Conservation (phyloP, 257 asterid genomes). For the Craterostigma plantagineum region DNA sequence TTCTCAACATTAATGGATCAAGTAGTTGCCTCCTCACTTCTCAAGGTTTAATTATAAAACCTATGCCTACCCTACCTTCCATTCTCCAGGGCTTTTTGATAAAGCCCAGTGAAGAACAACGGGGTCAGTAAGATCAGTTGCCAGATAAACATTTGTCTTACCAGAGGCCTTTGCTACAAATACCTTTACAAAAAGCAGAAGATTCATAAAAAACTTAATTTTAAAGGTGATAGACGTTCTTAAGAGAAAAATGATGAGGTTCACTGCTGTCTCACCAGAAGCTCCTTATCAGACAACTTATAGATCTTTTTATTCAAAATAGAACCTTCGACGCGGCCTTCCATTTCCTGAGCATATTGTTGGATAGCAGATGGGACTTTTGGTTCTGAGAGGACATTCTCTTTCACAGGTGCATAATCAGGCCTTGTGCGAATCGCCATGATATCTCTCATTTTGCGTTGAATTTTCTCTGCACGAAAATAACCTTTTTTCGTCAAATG, state of each 20-base stretch:
- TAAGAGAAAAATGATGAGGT: conserved; percentile 1
- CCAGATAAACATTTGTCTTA: conserved; percentile 52
- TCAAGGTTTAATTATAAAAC: conserved; percentile 3
- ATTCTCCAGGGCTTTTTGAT: conserved; percentile 70
- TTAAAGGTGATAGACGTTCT: no score
- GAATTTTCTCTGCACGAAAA: conserved; percentile 36
- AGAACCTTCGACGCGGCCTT: conserved; percentile 36
- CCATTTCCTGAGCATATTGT: conserved; percentile 32
- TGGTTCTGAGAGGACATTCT: conserved; percentile 27
- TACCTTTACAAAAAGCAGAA: no score
- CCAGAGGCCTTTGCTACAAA: conserved; percentile 44
- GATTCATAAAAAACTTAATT: no score
- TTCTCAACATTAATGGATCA: no score
- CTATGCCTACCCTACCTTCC: conserved; percentile 49
- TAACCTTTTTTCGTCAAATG: conserved; percentile 17
- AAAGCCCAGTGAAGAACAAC: conserved; percentile 90
- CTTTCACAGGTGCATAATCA: conserved; percentile 23
- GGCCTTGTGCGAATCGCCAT: conserved; percentile 41
- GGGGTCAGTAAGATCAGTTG: conserved; percentile 66
- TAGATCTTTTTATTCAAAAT: conserved; percentile 33
- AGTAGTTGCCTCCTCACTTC: no score
- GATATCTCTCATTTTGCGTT: conserved; percentile 72
- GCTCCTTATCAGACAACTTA: conserved; percentile 49
- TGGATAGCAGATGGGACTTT: conserved; percentile 36
- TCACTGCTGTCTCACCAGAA: conserved; percentile 43